Evolutionary conservation across 2,329 filamentous ascomycete species (phyloP), one percentile per base, ranked within the genome.

Genomic region (Pseudofabraea citricarpa): DNA sequence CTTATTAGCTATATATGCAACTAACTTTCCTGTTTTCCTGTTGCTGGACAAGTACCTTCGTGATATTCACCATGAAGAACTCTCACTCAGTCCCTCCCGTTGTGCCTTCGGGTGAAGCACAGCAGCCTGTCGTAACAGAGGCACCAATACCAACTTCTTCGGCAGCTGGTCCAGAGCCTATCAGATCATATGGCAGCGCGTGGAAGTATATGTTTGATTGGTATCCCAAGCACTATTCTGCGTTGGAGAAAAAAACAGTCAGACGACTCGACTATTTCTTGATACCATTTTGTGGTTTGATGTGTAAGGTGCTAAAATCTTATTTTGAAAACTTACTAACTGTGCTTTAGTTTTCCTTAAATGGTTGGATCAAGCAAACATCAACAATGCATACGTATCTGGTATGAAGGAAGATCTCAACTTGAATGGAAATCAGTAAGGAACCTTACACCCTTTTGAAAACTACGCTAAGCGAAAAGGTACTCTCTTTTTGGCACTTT

Each of bases 341-440:
- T n/a, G n/a, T n/a, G n/a, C n/a, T n/a, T 12, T 10, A 51, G 43
- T 44, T 26, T 54, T 52, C 26, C 21, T 49, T 31, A 52, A 52
- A 29, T 43, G 43, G 22, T 33, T 51, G 18, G 47, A 48, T 39
- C 37, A 42, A 41, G 46, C 43, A 5, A 49, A 49, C 36, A 47
- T 51, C 40, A 41, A 41, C 23, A 68, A 48, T 46, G 40, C 45
- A 5, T 50, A 48, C 31, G 64, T 67, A 1, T 46, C 42, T 16
- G 69, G 68, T 2, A 70, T 71, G 68, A 64, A 70, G 36, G 62
- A 72, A 40, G 64, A 74, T 38, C 61, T 75, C 40, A 64, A 71
- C 0, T 56, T 71, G 9, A 58, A 64, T 21, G 66, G 66, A 4
- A 69, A 69, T 24, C 52, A 69, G 46, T 64, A 36, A 6, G 66